These are phyloP conservation scores for Dentipellis sp. DNA, from an alignment of 768 basidiomycete genomes.

Conservation along the genomic window DNA sequence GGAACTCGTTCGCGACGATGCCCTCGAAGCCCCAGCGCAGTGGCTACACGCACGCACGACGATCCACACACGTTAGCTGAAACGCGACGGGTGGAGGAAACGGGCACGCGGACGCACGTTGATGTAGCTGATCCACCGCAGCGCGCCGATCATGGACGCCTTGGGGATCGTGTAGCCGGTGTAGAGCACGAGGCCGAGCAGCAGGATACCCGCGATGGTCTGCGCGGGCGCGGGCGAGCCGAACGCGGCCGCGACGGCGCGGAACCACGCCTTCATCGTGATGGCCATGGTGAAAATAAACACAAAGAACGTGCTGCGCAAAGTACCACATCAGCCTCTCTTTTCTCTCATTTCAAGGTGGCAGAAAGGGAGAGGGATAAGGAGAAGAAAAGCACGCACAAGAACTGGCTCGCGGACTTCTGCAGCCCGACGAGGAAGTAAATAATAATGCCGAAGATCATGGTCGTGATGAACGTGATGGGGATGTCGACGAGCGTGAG, in stretches of 20 bases:
- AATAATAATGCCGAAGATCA: conserved; percentile 38
- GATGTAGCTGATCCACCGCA: conserved; percentile 59
- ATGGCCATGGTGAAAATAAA: conserved; percentile 49
- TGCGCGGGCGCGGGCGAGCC: conserved; percentile 52
- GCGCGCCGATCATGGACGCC: conserved; percentile 56
- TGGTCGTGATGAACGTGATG: conserved; percentile 37
- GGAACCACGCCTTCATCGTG: conserved; percentile 71
- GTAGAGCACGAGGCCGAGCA: conserved; percentile 48
- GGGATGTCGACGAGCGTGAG: conserved; percentile 55
- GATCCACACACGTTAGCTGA: no score
- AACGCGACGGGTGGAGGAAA: conserved; percentile 12
- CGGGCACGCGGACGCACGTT: conserved; percentile 31
- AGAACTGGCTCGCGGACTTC: conserved; percentile 47
- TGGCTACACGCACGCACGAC: conserved; percentile 33
- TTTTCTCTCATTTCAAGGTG: no score
- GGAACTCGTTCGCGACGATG: conserved; percentile 77
- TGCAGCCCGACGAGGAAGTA: conserved; percentile 60
- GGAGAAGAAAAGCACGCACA: conserved; percentile 33
- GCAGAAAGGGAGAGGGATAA: no score
- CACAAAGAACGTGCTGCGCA: conserved; percentile 44
- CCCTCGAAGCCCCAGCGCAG: conserved; percentile 67
- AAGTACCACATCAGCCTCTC: no score
- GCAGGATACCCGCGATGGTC: conserved; percentile 41
- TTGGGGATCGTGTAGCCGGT: conserved; percentile 53
- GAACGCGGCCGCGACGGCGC: conserved; percentile 53